Evolutionary conservation across 1,139 yeast species (phyloP).

Genomic region (Diutina rugosa): DNA sequence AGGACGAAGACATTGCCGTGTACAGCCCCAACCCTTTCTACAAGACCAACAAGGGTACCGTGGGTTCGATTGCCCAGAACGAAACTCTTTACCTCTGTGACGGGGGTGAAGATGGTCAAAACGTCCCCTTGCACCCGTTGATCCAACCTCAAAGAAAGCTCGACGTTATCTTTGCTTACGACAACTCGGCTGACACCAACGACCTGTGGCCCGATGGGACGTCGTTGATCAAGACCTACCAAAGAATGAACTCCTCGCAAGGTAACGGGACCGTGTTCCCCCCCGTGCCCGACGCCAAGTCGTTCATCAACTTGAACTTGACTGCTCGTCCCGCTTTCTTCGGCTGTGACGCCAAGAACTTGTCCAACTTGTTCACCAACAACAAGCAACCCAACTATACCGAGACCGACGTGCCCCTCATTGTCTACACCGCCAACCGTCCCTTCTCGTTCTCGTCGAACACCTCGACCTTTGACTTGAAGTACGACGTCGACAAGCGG

Average conservation of each 20-base stretch:
- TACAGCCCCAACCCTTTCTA: conserved; percentile 30
- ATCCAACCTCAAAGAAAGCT: conserved; percentile 16
- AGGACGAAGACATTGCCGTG: conserved; percentile 25
- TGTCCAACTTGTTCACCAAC: conserved; percentile 8
- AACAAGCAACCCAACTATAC: conserved; percentile 11
- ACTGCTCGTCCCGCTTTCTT: conserved; percentile 34
- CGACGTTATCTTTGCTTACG: conserved; percentile 24
- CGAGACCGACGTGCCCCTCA: conserved; percentile 25
- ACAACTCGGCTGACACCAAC: conserved; percentile 23
- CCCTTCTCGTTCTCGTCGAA: conserved; percentile 20
- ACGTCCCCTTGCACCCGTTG: conserved; percentile 28
- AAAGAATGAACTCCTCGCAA: conserved; percentile 12
- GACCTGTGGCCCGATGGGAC: conserved; percentile 26
- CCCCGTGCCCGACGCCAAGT: conserved; percentile 19
- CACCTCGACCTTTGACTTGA: conserved; percentile 26
- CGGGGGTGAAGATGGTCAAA: conserved; percentile 62
- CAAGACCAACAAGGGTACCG: conserved; percentile 9
- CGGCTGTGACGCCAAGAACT: conserved; percentile 34
- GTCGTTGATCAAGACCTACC: not conserved
- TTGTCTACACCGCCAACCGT: conserved; percentile 24
- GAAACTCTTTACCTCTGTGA: conserved; percentile 58
- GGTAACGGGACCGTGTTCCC: conserved; percentile 21
- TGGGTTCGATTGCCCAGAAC: conserved; percentile 13
- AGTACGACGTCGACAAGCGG: conserved; percentile 23
- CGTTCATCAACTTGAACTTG: conserved; percentile 15